A percentile compares a stretch with the other conserved stretches of the same genome.
phyloP scores from a whole-genome alignment of 495 filamentous ascomycete genomes.

The Oleoguttula mirabilis region DNA sequence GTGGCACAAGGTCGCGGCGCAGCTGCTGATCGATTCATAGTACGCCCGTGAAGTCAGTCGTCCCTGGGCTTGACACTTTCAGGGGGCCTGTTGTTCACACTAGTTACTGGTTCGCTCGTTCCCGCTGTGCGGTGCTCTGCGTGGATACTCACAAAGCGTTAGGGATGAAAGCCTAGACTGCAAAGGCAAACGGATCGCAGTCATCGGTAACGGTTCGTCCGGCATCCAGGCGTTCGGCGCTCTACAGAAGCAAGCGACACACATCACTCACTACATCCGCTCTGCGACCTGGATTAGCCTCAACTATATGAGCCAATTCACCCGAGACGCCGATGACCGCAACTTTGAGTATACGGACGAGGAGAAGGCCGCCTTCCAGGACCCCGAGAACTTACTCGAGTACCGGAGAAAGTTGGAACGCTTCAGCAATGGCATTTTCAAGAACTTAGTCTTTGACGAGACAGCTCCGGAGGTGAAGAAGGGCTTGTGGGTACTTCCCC shows the following conservation, averaged over 20 bases:
- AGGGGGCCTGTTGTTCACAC: too few species aligned
- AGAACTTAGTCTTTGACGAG: conserved; percentile 23
- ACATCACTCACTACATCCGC: conserved; percentile 28
- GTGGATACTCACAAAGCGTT: too few species aligned
- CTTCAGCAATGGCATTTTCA: conserved; percentile 8
- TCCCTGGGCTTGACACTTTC: too few species aligned
- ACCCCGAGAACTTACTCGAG: conserved; percentile 26
- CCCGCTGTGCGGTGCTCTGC: too few species aligned
- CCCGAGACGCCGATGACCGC: background rate
- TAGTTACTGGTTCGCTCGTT: too few species aligned
- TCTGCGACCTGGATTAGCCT: conserved; percentile 28
- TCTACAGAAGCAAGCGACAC: conserved; percentile 18
- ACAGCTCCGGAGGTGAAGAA: too few species aligned
- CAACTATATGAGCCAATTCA: background rate
- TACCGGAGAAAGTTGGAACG: conserved; percentile 27
- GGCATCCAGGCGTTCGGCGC: conserved; percentile 26
- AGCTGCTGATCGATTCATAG: too few species aligned
- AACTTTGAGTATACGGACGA: conserved; percentile 24
- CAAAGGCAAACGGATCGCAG: conserved; percentile 19
- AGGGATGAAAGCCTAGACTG: conserved; percentile 24
- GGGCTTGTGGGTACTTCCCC: too few species aligned
- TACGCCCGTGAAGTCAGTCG: too few species aligned
- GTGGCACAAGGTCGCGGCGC: too few species aligned
- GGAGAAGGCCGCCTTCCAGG: conserved; percentile 28
- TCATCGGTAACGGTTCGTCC: conserved; percentile 21